Percentiles rank a stretch among this genome's conserved stretches.
Evolutionary conservation across 176 grass and related monocot genomes (phyloP).

Genomic region (Leersia perrieri): DNA sequence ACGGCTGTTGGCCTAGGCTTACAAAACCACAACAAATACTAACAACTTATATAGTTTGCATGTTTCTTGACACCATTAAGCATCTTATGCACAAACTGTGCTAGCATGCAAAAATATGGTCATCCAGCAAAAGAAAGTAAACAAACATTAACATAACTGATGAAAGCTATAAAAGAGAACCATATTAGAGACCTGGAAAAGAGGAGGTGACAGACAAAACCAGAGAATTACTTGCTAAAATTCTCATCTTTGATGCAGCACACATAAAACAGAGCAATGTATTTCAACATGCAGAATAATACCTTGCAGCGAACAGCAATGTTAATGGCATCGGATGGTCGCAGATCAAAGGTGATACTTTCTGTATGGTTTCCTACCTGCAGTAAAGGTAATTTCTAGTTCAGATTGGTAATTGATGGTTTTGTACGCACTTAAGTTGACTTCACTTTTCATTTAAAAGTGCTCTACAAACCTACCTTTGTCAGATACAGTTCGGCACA

Average conservation of each 20-base stretch:
- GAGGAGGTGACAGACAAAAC: not conserved
- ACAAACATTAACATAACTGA: not conserved
- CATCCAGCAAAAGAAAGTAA: not conserved
- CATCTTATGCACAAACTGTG: not conserved
- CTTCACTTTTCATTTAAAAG: slow-evolving; percentile 1
- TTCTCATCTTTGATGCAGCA: not conserved
- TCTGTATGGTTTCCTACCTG: slow-evolving; percentile 74
- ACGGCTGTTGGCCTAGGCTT: not conserved
- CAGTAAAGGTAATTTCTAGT: slow-evolving; percentile 6
- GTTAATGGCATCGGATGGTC: slow-evolving; percentile 94
- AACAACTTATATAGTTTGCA: not conserved
- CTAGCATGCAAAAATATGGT: not conserved
- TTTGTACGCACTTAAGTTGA: slow-evolving; percentile 1
- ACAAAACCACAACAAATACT: not conserved
- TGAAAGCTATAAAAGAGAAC: not conserved
- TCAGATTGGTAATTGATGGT: slow-evolving; percentile 24
- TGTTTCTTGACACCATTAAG: slow-evolving; percentile 1
- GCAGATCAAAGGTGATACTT: slow-evolving; percentile 68
- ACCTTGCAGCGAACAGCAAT: slow-evolving; percentile 98
- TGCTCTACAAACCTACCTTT: slow-evolving; percentile 45
- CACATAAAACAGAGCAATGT: not conserved
- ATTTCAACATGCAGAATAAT: slow-evolving; percentile 11
- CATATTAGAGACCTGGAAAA: not conserved
- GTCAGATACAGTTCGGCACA: slow-evolving; percentile 81
- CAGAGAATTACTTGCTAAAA: not conserved